Base-by-base conservation (phyloP, 2,329 filamentous ascomycete species). In the Didymella exigua region DNA sequence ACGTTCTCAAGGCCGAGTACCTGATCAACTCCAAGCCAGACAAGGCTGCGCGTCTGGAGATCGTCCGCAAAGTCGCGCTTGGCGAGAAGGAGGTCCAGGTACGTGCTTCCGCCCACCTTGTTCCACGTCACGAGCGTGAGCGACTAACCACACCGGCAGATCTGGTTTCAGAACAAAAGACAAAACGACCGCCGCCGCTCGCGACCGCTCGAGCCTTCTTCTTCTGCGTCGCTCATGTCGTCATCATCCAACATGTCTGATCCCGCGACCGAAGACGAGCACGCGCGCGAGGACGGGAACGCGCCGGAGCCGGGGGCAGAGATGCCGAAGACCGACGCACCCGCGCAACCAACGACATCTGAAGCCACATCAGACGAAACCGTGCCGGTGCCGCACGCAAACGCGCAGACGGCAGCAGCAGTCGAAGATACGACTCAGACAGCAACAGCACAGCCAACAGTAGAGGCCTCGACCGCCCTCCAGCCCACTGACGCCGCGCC, bases 51-150 rank as follows among this genome's bases (percentile, higher is more conserved):
- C 90, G 93, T 78, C 83, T 90, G 41, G 87, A 88, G 54, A 92
- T 98, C 61, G 91, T 96, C 56, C 85, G 86, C 77, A 89, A 87
- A 76, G 92, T 97, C 58, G 89, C 90, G 21, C 82, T 98, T 60
- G 93, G 90, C 63, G 93, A 97, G 79, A 97, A 96, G 76, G 93
- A 97, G 80, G 91, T 97, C 31, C 93, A 97, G 86, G 93, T 96
- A 79, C 76, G 88, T 76, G 21, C 38, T 27, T 34, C 53, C 54
- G 48, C 38, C 47, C 45, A 60, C 40, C 58, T 54, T 55, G 31
- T 47, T 58, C 57, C 60, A 65, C 62, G 67, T 71, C 67, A 67
- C 65, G 55, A 59, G 60, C 56, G 57, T 43, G 60, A 61, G 71
- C 60, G 61, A 51, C 59, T 54, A 58, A 64, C 63, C 64, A 67